phyloP scores from a whole-genome alignment of 805 yeast genomes.

The Metschnikowia gruessii region DNA sequence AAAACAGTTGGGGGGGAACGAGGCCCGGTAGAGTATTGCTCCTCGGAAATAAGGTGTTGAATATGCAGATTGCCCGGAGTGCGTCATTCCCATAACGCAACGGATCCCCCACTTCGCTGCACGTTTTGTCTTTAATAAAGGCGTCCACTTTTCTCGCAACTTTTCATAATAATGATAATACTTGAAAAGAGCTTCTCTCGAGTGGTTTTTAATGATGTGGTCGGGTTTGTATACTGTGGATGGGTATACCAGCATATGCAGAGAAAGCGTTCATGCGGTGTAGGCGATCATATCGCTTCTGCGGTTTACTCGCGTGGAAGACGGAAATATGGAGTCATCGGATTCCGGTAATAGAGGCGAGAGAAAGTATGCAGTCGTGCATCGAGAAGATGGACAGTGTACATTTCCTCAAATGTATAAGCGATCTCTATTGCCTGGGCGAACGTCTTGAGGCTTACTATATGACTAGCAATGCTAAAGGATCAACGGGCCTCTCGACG shows the following conservation, averaged over 20 bases:
- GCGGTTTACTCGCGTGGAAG: no score
- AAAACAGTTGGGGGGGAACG: no score
- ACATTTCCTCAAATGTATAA: constrained; percentile 2
- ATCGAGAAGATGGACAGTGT: background rate
- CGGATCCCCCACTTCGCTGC: background rate
- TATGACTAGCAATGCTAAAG: constrained; percentile 1
- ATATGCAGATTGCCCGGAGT: background rate
- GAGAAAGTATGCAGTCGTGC: constrained; percentile 1
- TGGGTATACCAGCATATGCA: no score
- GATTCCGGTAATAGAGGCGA: no score
- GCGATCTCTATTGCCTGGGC: background rate
- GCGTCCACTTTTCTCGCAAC: background rate
- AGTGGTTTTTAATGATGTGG: no score
- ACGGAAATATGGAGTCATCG: no score
- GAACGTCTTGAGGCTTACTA: background rate
- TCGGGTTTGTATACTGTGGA: no score
- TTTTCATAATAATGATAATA: no score
- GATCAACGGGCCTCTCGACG: constrained; percentile 14
- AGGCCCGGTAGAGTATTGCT: background rate
- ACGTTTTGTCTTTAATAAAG: background rate
- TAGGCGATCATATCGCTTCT: no score
- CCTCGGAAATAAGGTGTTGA: background rate
- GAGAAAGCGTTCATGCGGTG: no score
- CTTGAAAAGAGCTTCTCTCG: no score
- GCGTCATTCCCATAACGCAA: background rate